Evolutionary conservation across 208 protist genomes (phyloP).

Genomic region (Leishmania arabica): DNA sequence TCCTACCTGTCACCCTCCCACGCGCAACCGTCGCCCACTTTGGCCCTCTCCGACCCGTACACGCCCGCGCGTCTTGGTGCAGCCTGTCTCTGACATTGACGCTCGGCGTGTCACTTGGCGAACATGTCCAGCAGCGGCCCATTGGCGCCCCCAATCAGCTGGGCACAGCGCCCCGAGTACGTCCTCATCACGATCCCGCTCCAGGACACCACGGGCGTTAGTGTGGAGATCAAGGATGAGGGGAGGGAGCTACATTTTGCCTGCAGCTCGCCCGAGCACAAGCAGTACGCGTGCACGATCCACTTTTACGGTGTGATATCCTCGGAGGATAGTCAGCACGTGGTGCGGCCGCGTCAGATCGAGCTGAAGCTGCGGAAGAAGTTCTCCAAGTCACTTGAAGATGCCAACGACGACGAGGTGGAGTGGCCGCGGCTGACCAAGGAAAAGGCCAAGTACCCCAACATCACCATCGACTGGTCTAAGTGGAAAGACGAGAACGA

Average conservation of each 20-base stretch:
- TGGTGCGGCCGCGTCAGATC: slow-evolving; percentile 72
- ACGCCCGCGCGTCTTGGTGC: background rate
- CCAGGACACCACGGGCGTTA: slow-evolving; percentile 73
- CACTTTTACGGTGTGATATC: slow-evolving; percentile 62
- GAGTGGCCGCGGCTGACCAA: slow-evolving; percentile 81
- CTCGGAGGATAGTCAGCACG: slow-evolving; percentile 80
- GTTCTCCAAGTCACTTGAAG: slow-evolving; percentile 16
- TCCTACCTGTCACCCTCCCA: background rate
- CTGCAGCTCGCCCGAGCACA: slow-evolving; percentile 36
- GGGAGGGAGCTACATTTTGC: slow-evolving; percentile 50
- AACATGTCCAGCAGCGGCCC: slow-evolving; percentile 25
- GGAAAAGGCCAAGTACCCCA: slow-evolving; percentile 55
- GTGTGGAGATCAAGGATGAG: slow-evolving; percentile 56
- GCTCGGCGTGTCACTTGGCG: too few species aligned
- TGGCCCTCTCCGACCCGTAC: background rate
- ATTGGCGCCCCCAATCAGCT: slow-evolving; percentile 70
- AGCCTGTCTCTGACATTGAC: background rate
- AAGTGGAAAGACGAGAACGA: slow-evolving; percentile 85
- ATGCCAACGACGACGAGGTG: slow-evolving; percentile 48
- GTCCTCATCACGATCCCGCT: slow-evolving; percentile 81
- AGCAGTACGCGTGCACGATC: slow-evolving; percentile 51
- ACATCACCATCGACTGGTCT: slow-evolving; percentile 88
- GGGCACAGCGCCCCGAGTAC: slow-evolving; percentile 83
- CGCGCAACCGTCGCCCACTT: background rate
- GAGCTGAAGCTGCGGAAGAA: slow-evolving; percentile 82